Conservation (phyloP, 2,329 filamentous ascomycete species). For the Ophiostoma himal-ulmi region DNA sequence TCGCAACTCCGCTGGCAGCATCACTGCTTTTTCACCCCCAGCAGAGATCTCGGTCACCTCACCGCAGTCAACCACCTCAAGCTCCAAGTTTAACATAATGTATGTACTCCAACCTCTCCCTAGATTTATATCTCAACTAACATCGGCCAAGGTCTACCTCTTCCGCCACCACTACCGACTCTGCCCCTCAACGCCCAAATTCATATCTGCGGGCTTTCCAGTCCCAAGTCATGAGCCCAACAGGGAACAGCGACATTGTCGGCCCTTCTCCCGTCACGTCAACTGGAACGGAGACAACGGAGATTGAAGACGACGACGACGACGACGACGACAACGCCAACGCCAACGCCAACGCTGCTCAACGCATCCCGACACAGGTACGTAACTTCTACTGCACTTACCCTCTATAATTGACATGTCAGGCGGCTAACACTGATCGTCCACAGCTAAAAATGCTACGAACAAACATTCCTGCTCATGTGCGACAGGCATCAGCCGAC, state of each 20-base stretch:
- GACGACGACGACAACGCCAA: conserved; percentile 5
- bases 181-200: conserved; percentile 47
- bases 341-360: conserved; percentile 25
- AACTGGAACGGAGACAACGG: conserved; percentile 74
- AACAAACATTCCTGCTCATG: conserved; percentile 52
- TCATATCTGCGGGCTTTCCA: conserved; percentile 46
- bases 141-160: conserved; percentile 36
- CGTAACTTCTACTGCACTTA: neutral
- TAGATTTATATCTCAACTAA: conserved; percentile 20
- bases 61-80: conserved; percentile 45
- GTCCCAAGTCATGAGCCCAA: conserved; percentile 54
- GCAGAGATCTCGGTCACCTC: conserved; percentile 52
- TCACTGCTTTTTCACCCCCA: conserved; percentile 48
- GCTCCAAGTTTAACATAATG: conserved; percentile 48
- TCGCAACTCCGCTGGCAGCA: conserved; percentile 55
- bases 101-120: conserved; percentile 45
- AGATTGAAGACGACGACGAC: conserved; percentile 77
- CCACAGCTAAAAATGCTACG: conserved; percentile 47
- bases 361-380: conserved; percentile 34
- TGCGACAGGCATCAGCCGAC: conserved; percentile 59
- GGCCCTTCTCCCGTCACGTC: conserved; percentile 82
- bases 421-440: neutral
- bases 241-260: conserved; percentile 63
- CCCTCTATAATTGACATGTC: neutral
- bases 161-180: conserved; percentile 36